A percentile compares a stretch with the other conserved stretches of the same genome.
phyloP scores from a whole-genome alignment of 2,329 filamentous ascomycete species.

The Aspergillus versicolor region DNA sequence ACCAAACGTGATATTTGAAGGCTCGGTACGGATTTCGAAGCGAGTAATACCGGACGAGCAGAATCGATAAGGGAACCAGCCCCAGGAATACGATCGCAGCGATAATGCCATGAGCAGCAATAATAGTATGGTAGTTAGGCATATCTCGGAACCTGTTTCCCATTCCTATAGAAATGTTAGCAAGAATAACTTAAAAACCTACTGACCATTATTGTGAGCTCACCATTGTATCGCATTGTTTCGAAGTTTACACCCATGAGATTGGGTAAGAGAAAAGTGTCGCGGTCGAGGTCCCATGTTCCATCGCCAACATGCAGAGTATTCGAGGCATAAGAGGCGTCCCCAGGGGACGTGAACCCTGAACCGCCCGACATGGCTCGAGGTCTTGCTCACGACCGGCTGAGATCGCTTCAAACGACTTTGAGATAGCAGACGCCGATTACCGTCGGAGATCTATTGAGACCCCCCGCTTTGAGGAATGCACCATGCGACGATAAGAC shows the following conservation, averaged over 20 bases:
- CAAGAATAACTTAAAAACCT: background rate
- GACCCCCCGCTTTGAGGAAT: constrained; percentile 45
- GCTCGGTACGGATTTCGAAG: constrained; percentile 54
- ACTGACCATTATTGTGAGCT: constrained; percentile 15
- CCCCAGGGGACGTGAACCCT: constrained; percentile 57
- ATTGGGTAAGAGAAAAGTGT: constrained; percentile 65
- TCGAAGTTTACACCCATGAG: constrained; percentile 64
- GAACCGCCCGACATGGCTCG: constrained; percentile 33
- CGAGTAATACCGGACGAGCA: constrained; percentile 61
- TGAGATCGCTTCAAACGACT: constrained; percentile 9
- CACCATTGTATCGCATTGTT: constrained; percentile 67
- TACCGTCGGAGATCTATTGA: constrained; percentile 44
- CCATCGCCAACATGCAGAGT: constrained; percentile 65
- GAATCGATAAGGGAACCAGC: constrained; percentile 59
- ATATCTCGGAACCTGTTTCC: constrained; percentile 64
- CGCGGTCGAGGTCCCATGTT: constrained; percentile 62
- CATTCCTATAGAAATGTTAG: constrained; percentile 54
- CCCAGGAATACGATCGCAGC: constrained; percentile 62
- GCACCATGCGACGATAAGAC: constrained; percentile 39
- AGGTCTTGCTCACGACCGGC: constrained; percentile 5
- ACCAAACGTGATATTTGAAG: constrained; percentile 62
- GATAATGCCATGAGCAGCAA: constrained; percentile 60
- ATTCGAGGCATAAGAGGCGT: constrained; percentile 60
- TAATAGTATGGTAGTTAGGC: constrained; percentile 57
- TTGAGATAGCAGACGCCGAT: constrained; percentile 35